phyloP scores from a whole-genome alignment of 495 filamentous ascomycete species.

The Penicilliopsis zonata region DNA sequence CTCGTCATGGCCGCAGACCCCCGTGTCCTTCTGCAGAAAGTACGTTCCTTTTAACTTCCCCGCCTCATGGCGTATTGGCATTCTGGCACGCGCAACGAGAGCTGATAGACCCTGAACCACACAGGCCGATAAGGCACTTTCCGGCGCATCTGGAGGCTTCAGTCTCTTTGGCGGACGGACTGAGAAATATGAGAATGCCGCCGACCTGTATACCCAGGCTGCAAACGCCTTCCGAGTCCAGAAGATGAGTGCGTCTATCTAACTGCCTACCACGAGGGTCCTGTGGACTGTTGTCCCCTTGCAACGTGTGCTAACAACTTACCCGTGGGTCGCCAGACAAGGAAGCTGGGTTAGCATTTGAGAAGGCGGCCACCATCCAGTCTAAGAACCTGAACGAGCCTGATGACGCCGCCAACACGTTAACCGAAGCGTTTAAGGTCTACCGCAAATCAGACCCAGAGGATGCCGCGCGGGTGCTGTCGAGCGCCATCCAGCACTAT shows the following conservation, averaged over 20 bases:
- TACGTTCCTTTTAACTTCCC: conserved; percentile 16
- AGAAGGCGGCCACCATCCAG: conserved; percentile 68
- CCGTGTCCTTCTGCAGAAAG: conserved; percentile 45
- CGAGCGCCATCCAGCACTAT: conserved; percentile 66
- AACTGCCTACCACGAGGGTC: too few species aligned
- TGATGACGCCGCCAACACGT: conserved; percentile 75
- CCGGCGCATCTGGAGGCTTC: conserved; percentile 57
- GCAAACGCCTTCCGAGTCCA: conserved; percentile 72
- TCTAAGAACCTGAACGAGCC: conserved; percentile 68
- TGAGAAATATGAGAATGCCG: conserved; percentile 78
- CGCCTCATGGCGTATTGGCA: conserved; percentile 6
- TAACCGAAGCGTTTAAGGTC: conserved; percentile 70
- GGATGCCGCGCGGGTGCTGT: conserved; percentile 64
- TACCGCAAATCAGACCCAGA: conserved; percentile 72
- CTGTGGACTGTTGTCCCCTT: too few species aligned
- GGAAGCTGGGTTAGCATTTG: conserved; percentile 71
- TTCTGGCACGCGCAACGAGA: conserved; percentile 17
- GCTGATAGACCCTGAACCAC: conserved; percentile 16
- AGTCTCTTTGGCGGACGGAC: conserved; percentile 65
- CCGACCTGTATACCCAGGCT: conserved; percentile 68
- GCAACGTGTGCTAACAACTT: too few species aligned
- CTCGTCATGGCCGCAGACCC: conserved; percentile 38
- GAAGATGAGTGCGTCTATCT: conserved; percentile 43
- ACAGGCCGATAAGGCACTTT: conserved; percentile 69
- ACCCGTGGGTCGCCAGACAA: conserved; percentile 55